phyloP scores from a whole-genome alignment of 371 early-diverging fungal genomes.

The Mortierella sp. region DNA sequence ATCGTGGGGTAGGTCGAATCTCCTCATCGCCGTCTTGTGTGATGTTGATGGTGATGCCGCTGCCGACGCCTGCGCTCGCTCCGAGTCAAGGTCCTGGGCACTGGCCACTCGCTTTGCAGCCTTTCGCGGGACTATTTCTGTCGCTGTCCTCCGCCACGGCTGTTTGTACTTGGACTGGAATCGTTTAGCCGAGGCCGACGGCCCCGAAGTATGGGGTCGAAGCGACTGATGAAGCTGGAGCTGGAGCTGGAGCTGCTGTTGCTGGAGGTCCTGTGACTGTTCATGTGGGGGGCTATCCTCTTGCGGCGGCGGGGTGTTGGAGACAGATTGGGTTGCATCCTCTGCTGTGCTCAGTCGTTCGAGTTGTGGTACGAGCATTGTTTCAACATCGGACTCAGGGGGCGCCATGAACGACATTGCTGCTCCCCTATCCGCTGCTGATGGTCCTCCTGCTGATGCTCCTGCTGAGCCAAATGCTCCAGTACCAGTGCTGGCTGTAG shows the following conservation, averaged over 20 bases:
- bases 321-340: no score
- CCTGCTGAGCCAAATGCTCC: background rate
- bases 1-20: constrained; percentile 40
- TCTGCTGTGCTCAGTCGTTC: no score
- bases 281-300: no score
- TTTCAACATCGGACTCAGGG: no score
- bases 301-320: no score
- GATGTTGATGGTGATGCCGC: background rate
- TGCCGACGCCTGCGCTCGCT: background rate
- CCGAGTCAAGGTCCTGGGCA: background rate
- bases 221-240: constrained; percentile 5
- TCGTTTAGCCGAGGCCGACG: constrained; percentile 17
- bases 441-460: background rate
- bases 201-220: constrained; percentile 1
- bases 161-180: constrained; percentile 30
- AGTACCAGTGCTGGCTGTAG: background rate
- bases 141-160: constrained; percentile 44
- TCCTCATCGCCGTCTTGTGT: constrained; percentile 1
- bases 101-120: constrained; percentile 8
- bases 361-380: no score
- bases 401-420: no score
- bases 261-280: no score
- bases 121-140: constrained; percentile 20
- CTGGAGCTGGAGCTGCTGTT: background rate
- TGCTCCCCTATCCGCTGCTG: background rate